phyloP scores from a whole-genome alignment of 176 grass and related monocot genomes.

The Oryza longistaminata region DNA sequence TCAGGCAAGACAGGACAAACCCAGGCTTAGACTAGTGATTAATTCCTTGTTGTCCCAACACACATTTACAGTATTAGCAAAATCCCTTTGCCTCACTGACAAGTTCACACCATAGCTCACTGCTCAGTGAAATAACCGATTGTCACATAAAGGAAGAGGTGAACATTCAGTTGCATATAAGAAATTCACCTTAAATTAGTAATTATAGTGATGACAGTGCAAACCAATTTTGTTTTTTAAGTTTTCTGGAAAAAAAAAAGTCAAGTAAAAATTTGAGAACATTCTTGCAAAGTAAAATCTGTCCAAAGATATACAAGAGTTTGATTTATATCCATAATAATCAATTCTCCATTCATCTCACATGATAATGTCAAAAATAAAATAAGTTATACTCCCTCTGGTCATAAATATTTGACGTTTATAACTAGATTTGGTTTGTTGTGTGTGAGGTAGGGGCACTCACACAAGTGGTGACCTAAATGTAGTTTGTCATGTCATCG shows the following conservation, averaged over 20 bases:
- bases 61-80: neutral
- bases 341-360: neutral
- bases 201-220: neutral
- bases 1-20: neutral
- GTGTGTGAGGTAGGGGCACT: too few species aligned
- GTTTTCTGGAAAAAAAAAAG: neutral
- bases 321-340: neutral
- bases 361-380: neutral
- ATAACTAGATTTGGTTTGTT: too few species aligned
- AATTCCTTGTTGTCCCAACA: neutral
- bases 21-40: neutral
- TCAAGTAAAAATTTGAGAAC: neutral
- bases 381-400: neutral
- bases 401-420: too few species aligned
- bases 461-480: neutral
- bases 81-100: neutral
- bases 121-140: neutral
- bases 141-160: neutral
- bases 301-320: neutral
- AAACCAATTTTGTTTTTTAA: neutral
- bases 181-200: neutral
- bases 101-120: neutral
- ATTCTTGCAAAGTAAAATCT: neutral
- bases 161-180: neutral
- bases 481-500: neutral